Evolutionary conservation across 441 rosid species (phyloP), one percentile per base, ranked within the genome.

Genomic region (Omphalea diandra): DNA sequence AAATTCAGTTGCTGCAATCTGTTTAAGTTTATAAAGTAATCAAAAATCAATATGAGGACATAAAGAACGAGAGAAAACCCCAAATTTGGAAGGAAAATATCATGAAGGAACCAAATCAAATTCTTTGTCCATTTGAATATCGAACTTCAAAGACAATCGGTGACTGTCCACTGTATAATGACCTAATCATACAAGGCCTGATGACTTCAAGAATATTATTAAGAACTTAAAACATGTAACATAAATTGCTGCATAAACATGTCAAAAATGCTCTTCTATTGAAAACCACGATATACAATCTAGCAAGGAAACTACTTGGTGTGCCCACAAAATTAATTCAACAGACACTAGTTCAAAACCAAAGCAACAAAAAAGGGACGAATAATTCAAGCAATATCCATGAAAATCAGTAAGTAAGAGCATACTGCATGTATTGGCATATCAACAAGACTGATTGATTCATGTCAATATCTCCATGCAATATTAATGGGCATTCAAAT

Each of bases 91-190:
- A 40, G 15, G 6, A 35, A 32, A 36, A 24, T 29, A 26, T 58
- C 54, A 22, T 55, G n/a, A 50, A 47, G 55, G 43, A 76, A 9
- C 70, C 49, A 41, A 76, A 32, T 65, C 33, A 56, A 33, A 41
- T 31, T 24, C 41, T 43, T 58, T 10, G 8, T 18, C 32, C 36
- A 70, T 47, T 2, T 20, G 63, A 50, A 43, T 17, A 9, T 29
- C 63, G 24, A 58, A 50, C 56, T 62, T 38, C 50, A 55, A 44
- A 40, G 17, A 40, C 24, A 65, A 27, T 44, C 43, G 14, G 62
- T 41, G 57, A 56, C 24, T 5, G 55, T 63, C 69, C 70, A 49
- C 18, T 24, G n/a, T 35, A 44, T n/a, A n/a, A n/a, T n/a, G n/a
- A n/a, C n/a, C n/a, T 17, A 68, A 31, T 22, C 29, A 58, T n/a